phyloP scores from a whole-genome alignment of 306 rosid genomes.

The Rosa chinensis region DNA sequence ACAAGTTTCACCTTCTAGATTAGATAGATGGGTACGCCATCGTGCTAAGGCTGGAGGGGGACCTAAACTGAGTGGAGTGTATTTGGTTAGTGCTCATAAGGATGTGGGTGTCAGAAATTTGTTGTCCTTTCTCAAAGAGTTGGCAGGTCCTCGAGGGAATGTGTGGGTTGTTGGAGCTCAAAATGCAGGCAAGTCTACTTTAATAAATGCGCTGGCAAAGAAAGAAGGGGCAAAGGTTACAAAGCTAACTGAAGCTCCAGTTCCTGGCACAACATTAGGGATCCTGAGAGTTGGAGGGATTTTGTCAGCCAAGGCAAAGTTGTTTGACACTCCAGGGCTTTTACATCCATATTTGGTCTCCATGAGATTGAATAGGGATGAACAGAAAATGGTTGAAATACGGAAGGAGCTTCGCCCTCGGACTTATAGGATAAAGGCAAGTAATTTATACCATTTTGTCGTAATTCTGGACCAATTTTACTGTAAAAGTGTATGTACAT shows the following conservation, averaged over 20 bases:
- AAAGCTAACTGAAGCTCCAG: slow-evolving; percentile 90
- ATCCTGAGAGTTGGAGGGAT: slow-evolving; percentile 83
- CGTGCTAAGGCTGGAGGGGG: slow-evolving; percentile 80
- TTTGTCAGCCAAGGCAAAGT: slow-evolving; percentile 84
- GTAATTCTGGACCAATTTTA: slow-evolving; percentile 2
- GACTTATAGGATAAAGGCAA: slow-evolving; percentile 78
- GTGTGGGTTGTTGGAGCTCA: slow-evolving; percentile 98
- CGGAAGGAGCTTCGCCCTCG: slow-evolving; percentile 92
- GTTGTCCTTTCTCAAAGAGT: slow-evolving; percentile 67
- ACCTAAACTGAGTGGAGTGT: slow-evolving; percentile 73
- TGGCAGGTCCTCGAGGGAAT: slow-evolving; percentile 94
- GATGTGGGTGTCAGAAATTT: slow-evolving; percentile 79
- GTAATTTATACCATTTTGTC: slow-evolving; percentile 27
- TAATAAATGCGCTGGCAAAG: slow-evolving; percentile 76
- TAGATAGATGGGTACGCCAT: slow-evolving; percentile 87
- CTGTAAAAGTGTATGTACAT: background rate
- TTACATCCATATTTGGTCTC: slow-evolving; percentile 77
- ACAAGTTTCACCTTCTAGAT: slow-evolving; percentile 80
- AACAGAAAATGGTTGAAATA: slow-evolving; percentile 88
- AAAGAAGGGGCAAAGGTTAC: slow-evolving; percentile 74
- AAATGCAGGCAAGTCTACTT: slow-evolving; percentile 96
- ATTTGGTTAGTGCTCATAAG: slow-evolving; percentile 77
- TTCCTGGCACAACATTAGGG: slow-evolving; percentile 95
- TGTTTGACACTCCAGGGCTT: slow-evolving; percentile 95
- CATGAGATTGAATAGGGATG: slow-evolving; percentile 78